phyloP scores from a whole-genome alignment of 805 yeast species.

The Metschnikowia dekortorum region DNA sequence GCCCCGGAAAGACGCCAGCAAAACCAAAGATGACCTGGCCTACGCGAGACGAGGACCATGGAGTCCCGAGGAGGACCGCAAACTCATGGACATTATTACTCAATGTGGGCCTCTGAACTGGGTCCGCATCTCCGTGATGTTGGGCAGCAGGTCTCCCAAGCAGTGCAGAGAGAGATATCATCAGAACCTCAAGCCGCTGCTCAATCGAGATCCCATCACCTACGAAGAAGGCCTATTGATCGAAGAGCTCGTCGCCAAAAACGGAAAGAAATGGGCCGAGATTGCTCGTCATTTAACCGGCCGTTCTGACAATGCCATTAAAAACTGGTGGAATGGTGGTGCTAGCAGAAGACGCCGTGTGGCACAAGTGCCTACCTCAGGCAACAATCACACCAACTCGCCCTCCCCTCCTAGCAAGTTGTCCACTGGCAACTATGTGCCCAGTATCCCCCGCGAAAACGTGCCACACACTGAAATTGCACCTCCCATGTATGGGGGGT shows the following conservation, averaged over 20 bases:
- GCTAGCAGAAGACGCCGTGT: slow-evolving; percentile 74
- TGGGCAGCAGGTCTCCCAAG: slow-evolving; percentile 79
- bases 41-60: slow-evolving; percentile 71
- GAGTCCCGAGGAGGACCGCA: slow-evolving; percentile 81
- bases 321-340: slow-evolving; percentile 97
- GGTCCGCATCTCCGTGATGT: slow-evolving; percentile 75
- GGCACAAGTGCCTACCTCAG: slow-evolving; percentile 11
- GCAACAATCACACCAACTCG: background rate
- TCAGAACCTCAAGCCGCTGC: slow-evolving; percentile 81
- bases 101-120: slow-evolving; percentile 79
- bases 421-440: background rate
- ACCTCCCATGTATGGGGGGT: background rate
- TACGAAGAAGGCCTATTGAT: slow-evolving; percentile 79
- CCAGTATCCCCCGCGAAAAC: background rate
- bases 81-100: slow-evolving; percentile 62
- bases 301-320: slow-evolving; percentile 84
- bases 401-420: background rate
- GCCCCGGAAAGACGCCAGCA: background rate
- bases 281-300: slow-evolving; percentile 85
- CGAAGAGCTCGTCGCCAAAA: slow-evolving; percentile 69
- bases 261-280: slow-evolving; percentile 93
- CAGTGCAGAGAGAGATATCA: slow-evolving; percentile 91
- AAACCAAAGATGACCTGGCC: slow-evolving; percentile 8
- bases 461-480: background rate
- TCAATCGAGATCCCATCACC: slow-evolving; percentile 78